Conservation (phyloP, 208 protist genomes). For the Wallacemonas sp. region DNA sequence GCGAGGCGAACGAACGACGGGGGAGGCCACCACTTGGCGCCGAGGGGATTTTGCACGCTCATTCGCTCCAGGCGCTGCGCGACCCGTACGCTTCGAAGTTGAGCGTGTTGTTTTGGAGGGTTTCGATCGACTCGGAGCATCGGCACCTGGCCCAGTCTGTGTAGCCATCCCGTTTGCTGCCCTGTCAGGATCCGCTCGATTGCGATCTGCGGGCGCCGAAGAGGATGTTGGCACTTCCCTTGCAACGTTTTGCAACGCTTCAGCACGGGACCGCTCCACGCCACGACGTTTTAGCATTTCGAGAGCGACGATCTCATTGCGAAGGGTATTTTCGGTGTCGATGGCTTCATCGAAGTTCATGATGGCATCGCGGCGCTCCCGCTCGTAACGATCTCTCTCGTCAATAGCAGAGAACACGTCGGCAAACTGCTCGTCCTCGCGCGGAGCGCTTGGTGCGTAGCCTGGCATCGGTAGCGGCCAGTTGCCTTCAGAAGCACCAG, state of each 20-base stretch:
- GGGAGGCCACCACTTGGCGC: neutral
- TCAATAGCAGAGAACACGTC: neutral
- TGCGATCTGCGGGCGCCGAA: no score
- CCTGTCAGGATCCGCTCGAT: no score
- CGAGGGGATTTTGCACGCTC: neutral
- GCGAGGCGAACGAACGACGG: conserved; percentile 1
- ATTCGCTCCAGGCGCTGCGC: neutral
- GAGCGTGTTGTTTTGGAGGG: no score
- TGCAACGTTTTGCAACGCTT: neutral
- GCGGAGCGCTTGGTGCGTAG: no score
- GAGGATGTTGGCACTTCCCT: neutral
- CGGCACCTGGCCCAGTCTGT: no score
- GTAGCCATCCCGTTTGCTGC: no score
- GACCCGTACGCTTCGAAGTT: no score
- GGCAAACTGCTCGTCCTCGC: no score
- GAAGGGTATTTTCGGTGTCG: conserved; percentile 20
- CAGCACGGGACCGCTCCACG: neutral
- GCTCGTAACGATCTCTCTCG: neutral
- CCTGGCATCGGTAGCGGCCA: no score
- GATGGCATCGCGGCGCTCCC: conserved; percentile 15
- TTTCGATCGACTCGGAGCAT: no score
- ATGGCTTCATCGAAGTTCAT: conserved; percentile 25
- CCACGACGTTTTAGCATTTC: conserved; percentile 5
- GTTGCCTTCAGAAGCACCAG: no score
- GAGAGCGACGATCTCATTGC: conserved; percentile 15